Conservation (phyloP, 164 flowering plant genomes). For the Vitis cinerea region DNA sequence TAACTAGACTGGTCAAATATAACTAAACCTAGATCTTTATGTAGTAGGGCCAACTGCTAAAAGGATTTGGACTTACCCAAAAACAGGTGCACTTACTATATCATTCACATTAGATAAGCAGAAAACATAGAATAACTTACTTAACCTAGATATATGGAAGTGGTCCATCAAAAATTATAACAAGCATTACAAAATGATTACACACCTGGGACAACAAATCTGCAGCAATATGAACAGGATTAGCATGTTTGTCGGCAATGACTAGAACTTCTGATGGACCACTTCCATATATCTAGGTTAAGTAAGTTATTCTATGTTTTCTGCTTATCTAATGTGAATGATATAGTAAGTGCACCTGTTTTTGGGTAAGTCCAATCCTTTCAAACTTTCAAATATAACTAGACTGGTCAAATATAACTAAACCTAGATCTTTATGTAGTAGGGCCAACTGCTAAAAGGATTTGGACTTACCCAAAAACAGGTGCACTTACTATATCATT, state of each 20-base stretch:
- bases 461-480: too few relatives aligned
- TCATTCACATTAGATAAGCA: neutral
- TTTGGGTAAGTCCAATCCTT: neutral
- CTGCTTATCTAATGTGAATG: neutral
- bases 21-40: neutral
- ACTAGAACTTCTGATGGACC: conserved; percentile 98
- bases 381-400: neutral
- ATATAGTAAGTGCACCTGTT: neutral
- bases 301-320: neutral
- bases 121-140: neutral
- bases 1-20: neutral
- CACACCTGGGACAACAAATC: conserved; percentile 94
- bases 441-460: too few relatives aligned
- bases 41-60: too few relatives aligned
- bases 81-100: neutral
- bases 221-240: conserved; percentile 87
- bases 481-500: neutral
- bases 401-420: neutral
- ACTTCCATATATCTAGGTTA: neutral
- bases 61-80: too few relatives aligned
- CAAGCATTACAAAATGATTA: conserved; percentile 8
- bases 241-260: conserved; percentile 89
- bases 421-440: neutral
- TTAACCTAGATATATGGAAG: neutral
- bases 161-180: neutral